Percentiles rank a stretch among this genome's conserved stretches.
Evolutionary conservation across 2,329 filamentous ascomycete species (phyloP).

Genomic region (Herpotrichia juniperi): DNA sequence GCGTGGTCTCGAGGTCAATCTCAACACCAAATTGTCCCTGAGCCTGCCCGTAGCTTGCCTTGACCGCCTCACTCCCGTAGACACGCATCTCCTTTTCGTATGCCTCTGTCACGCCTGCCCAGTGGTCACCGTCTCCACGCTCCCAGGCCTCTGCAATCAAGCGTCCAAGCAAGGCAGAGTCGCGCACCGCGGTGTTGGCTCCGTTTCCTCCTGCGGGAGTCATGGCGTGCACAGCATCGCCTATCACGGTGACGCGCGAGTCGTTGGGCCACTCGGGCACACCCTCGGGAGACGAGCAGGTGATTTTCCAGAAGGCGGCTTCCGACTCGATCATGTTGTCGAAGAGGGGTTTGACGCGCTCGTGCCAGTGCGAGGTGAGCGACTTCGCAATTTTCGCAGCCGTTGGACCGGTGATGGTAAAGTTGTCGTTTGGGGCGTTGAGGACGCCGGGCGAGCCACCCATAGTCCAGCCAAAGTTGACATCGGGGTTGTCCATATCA

Average conservation of each 20-base stretch:
- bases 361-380: conserved; percentile 62
- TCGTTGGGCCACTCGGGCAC: conserved; percentile 67
- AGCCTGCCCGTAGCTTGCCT: conserved; percentile 56
- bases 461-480: conserved; percentile 70
- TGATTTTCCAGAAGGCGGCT: conserved; percentile 71
- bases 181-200: conserved; percentile 53
- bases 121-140: conserved; percentile 11
- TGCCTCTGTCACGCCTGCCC: conserved; percentile 41
- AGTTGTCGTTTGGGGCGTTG: conserved; percentile 64
- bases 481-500: conserved; percentile 63
- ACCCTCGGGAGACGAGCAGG: conserved; percentile 64
- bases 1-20: no score
- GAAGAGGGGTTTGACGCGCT: conserved; percentile 61
- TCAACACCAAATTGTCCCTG: conserved; percentile 17
- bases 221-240: conserved; percentile 55
- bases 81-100: conserved; percentile 47
- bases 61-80: conserved; percentile 51
- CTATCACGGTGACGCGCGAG: conserved; percentile 55
- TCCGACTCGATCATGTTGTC: conserved; percentile 63
- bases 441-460: conserved; percentile 63
- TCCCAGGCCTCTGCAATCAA: conserved; percentile 37
- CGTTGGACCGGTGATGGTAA: conserved; percentile 60
- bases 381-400: conserved; percentile 65
- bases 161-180: conserved; percentile 50
- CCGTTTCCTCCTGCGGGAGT: conserved; percentile 54